These are phyloP conservation scores for Fraxinus sp. DNA, from an alignment of 305 asterid genomes.

Conservation along the genomic window DNA sequence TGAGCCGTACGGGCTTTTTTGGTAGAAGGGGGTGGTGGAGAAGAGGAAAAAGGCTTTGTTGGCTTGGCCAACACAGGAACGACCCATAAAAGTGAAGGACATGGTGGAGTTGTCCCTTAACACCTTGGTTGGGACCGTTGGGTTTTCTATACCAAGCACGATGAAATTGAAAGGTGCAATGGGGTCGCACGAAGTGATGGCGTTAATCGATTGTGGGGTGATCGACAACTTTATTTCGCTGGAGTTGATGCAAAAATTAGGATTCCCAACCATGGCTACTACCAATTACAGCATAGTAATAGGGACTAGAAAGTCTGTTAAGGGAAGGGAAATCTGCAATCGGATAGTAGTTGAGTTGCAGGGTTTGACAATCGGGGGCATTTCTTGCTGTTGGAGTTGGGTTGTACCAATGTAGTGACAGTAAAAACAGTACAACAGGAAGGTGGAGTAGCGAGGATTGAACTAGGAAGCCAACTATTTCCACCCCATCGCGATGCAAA, in stretches of 20 bases:
- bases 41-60: neutral
- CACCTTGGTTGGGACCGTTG: neutral
- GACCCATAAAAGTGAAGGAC: neutral
- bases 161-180: neutral
- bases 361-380: neutral
- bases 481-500: neutral
- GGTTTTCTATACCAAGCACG: neutral
- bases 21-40: neutral
- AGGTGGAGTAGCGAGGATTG: neutral
- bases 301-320: neutral
- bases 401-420: neutral
- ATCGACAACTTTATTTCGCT: neutral
- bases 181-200: neutral
- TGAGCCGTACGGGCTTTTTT: neutral
- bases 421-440: neutral
- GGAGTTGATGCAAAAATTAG: neutral
- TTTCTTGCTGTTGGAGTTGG: neutral
- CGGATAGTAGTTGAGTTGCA: neutral
- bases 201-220: neutral
- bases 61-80: neutral
- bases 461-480: neutral
- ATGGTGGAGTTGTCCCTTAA: neutral
- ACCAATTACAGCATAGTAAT: neutral
- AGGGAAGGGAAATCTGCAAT: neutral
- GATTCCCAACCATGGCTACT: neutral